Percentiles rank a stretch among this genome's conserved stretches.
phyloP scores from a whole-genome alignment of 164 flowering plant species.

The Amborella trichopoda region DNA sequence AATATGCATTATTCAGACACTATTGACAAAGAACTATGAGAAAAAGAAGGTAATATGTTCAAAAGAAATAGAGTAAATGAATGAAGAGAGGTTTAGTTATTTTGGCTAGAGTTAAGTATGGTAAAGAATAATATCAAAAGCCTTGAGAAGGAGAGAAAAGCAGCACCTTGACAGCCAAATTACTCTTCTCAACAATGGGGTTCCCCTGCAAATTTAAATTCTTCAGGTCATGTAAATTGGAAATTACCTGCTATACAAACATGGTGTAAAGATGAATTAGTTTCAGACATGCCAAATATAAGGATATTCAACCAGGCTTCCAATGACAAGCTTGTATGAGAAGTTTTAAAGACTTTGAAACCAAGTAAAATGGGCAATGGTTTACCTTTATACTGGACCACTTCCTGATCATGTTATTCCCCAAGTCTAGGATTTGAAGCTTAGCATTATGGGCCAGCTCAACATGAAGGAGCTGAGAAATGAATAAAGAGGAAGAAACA shows the following conservation, averaged over 20 bases:
- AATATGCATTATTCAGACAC: not conserved
- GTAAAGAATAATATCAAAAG: not conserved
- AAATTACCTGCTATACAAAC: conserved; percentile 39
- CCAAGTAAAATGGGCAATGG: too few species aligned
- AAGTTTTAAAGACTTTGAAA: too few species aligned
- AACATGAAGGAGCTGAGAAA: conserved; percentile 45
- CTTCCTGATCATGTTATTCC: conserved; percentile 57
- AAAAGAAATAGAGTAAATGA: not conserved
- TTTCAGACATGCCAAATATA: too few species aligned
- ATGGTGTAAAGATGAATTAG: too few species aligned
- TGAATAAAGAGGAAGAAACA: not conserved
- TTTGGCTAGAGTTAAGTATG: not conserved
- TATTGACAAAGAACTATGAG: not conserved
- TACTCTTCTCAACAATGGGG: conserved; percentile 52
- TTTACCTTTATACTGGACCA: conserved; percentile 68
- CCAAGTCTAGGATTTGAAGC: conserved; percentile 64
- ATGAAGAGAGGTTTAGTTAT: not conserved
- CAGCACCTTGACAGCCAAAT: conserved; percentile 56
- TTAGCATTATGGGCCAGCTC: conserved; percentile 46
- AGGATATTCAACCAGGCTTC: too few species aligned
- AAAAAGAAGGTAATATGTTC: too few species aligned
- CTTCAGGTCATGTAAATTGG: conserved; percentile 41
- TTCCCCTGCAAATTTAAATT: conserved; percentile 82
- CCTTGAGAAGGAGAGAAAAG: too few species aligned
- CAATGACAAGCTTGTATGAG: too few species aligned